A percentile compares a stretch with the other conserved stretches of the same genome.
Evolutionary conservation across 768 basidiomycete genomes (phyloP).

Genomic region (Lentinula sp.): DNA sequence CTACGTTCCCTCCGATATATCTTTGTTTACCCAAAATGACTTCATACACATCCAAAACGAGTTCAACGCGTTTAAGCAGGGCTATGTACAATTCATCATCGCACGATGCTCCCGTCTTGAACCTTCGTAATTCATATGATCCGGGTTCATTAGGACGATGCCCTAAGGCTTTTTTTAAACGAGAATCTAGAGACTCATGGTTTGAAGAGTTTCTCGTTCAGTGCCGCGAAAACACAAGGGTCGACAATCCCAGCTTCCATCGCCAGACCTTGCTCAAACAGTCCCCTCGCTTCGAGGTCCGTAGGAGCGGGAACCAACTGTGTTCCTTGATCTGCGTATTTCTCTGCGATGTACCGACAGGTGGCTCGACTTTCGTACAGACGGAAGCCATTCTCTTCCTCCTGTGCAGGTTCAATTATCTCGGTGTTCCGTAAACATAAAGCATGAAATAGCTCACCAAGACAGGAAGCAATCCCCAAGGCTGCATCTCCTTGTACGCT

Average conservation of each 20-base stretch:
- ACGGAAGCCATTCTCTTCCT: slow-evolving; percentile 56
- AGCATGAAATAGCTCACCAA: slow-evolving; percentile 12
- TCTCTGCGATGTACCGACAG: slow-evolving; percentile 48
- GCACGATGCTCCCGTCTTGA: slow-evolving; percentile 18
- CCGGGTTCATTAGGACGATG: too few species aligned
- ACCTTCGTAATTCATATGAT: slow-evolving; percentile 23
- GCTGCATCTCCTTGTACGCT: slow-evolving; percentile 33
- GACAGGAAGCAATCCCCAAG: slow-evolving; percentile 40
- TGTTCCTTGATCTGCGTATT: slow-evolving; percentile 47
- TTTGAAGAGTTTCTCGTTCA: slow-evolving; percentile 43
- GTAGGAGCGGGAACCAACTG: slow-evolving; percentile 36
- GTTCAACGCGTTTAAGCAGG: neutral
- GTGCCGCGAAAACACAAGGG: slow-evolving; percentile 30
- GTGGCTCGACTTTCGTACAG: slow-evolving; percentile 64
- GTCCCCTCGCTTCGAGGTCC: slow-evolving; percentile 28
- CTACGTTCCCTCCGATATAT: slow-evolving; percentile 50
- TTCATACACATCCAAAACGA: slow-evolving; percentile 44
- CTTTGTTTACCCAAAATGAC: slow-evolving; percentile 47
- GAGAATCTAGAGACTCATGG: slow-evolving; percentile 26
- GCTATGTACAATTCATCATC: slow-evolving; percentile 27
- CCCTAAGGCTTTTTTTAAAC: too few species aligned
- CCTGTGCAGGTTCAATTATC: too few species aligned
- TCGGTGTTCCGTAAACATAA: too few species aligned
- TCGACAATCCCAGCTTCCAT: slow-evolving; percentile 53
- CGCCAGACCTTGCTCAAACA: slow-evolving; percentile 48